These are phyloP conservation scores for Globisporangium canariense DNA, from an alignment of 352 stramenopile genomes.

Conservation along the genomic window DNA sequence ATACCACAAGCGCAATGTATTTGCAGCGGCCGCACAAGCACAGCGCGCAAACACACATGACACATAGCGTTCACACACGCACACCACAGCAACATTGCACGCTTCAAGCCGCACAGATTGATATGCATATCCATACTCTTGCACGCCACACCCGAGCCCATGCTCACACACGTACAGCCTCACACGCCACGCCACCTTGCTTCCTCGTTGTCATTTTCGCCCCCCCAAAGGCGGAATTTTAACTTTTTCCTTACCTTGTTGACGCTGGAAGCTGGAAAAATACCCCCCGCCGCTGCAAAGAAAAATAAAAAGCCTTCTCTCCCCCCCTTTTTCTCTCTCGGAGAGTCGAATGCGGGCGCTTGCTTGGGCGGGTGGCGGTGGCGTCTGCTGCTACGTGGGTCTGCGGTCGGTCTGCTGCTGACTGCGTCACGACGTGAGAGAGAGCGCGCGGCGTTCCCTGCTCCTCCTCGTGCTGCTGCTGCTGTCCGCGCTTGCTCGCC, in stretches of 20 bases:
- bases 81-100: neutral
- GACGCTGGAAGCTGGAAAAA: neutral
- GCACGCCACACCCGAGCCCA: neutral
- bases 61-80: neutral
- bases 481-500: constrained; percentile 4
- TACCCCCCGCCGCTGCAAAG: neutral
- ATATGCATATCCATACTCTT: constrained; percentile 12
- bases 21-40: neutral
- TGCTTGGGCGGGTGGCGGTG: neutral
- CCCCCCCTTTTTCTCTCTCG: constrained; percentile 2
- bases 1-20: neutral
- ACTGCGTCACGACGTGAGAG: neutral
- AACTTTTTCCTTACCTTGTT: constrained; percentile 14
- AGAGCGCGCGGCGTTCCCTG: neutral
- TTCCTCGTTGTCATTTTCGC: constrained; percentile 5
- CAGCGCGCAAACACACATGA: neutral
- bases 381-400: neutral
- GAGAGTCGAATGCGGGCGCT: neutral
- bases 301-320: constrained; percentile 11
- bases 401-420: neutral
- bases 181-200: neutral
- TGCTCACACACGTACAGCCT: constrained; percentile 2
- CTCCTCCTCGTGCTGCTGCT: neutral
- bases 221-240: neutral
- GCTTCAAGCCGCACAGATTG: constrained; percentile 5